Base-by-base conservation (phyloP, 1,139 yeast genomes). In the Trichomonascaceae sp. region DNA sequence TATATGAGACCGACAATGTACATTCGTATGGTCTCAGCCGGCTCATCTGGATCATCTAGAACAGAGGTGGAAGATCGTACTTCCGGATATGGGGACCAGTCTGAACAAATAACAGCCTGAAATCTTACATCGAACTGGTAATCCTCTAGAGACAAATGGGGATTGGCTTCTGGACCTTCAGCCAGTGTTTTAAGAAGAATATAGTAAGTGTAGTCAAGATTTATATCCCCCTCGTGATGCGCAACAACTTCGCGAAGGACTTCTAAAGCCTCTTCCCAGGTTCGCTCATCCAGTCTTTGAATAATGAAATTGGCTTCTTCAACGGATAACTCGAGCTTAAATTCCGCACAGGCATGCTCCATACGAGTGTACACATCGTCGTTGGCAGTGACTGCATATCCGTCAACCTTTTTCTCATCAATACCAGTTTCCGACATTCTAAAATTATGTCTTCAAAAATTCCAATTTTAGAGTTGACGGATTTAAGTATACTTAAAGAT, bases 41-140 rank as follows among this genome's bases (percentile, higher is more conserved):
- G 71, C 43, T 69, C 61, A 8, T 58, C 54, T 3, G 78, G 76
- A 56, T 77, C 80, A 61, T 77, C 81, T 51, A 57, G 68, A 49
- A 78, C 75, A 49, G 70, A 72, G 49, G 76, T 68, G 15, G 77
- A 75, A 6, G 81, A 67, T 55, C 81, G 68, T 15, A 78, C 80
- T 60, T 77, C 80, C 1, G 79, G 76, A 57, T 78, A 78, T 5
- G 82, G 81, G 1, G 81, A 77, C 68, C 77, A 70, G 62, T 71
- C 75, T 45, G 74, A 70, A 54, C 76, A 67, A 47, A 77, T 60
- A 49, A 67, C 68, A 12, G 78, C 77, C 56, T 74, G 75, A 41
- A 71, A 62, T 52, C 63, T 68, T 20, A 64, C 60, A 55, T 70
- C 71, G 22, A 73, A 66, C 24, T 64, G 63, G 78, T 75, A 63